Evolutionary conservation across 176 grass and related monocot genomes (phyloP), one percentile per base, ranked within the genome.

Genomic region (Eragrostis curvula): DNA sequence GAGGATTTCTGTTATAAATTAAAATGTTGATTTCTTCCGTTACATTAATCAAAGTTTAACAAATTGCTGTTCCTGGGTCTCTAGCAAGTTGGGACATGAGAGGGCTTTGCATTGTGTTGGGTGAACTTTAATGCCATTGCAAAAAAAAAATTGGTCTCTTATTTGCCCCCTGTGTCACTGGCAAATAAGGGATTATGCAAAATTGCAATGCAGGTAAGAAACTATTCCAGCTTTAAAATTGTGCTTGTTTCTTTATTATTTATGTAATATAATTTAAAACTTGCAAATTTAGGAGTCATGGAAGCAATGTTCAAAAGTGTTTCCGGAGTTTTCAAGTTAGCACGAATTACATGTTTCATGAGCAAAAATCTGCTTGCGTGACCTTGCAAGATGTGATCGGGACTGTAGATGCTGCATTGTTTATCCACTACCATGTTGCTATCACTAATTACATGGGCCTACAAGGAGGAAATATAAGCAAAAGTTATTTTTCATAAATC

Each of bases 371-470:
- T 55, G 61, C 28, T 71, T 55, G 45, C 44, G 9, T 75, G 4
- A 47, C 55, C 59, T 42, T 46, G 17, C 41, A 74, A 66, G 44
- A 21, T 81, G 61, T 27, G 23, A 74, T 66, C 30, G 79, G 49
- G 74, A 46, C 10, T 51, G 57, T 5, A 46, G 67, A 67, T 68
- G 24, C 18, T 71, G 71, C 78, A 62, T 71, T 75, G 20, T 46
- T 43, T 72, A 51, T 78, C 32, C 15, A 68, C 27, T 61, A 46
- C 46, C 18, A 58, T 63, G 14, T 55, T 73, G 70, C 23, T 59
- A 44, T 80, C 13, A 67, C 36, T 80, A 62, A 9, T 55, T 80
- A 70, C 71, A 43, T 42, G 0, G n/a, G 53, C n/a, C 2, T 41
- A 14, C 12, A 28, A 49, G 28, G 75, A 63, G n/a, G 6, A 70